phyloP scores from a whole-genome alignment of 1,139 yeast genomes.

The Debaryomyces subglobosus region DNA sequence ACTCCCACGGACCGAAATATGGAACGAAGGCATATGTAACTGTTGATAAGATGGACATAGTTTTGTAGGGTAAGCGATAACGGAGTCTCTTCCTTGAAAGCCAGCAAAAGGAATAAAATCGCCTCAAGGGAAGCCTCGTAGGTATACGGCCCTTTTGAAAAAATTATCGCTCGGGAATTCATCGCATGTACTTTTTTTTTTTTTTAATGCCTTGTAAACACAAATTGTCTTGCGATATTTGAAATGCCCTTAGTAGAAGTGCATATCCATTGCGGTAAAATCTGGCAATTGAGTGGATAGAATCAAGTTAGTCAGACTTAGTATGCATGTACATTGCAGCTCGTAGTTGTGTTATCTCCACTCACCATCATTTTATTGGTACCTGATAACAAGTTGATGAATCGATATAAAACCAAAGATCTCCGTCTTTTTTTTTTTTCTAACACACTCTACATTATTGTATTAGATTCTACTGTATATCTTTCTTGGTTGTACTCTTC shows the following conservation, averaged over 20 bases:
- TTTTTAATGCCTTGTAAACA: neutral
- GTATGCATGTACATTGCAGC: neutral
- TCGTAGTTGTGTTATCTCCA: constrained; percentile 1
- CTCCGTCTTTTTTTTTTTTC: neutral
- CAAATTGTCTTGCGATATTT: neutral
- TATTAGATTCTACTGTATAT: neutral
- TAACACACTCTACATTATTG: neutral
- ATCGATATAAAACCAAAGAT: neutral
- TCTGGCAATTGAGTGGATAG: neutral
- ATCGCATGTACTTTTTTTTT: neutral
- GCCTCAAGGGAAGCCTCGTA: neutral
- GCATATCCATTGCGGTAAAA: neutral
- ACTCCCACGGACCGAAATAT: neutral
- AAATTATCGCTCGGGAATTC: neutral
- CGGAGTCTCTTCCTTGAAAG: neutral
- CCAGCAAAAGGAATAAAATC: neutral
- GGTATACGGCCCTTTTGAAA: neutral
- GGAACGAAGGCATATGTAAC: neutral
- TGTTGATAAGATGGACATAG: neutral
- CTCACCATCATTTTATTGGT: neutral
- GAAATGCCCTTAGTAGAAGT: neutral
- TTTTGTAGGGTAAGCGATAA: neutral
- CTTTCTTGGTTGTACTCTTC: neutral
- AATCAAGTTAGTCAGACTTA: neutral
- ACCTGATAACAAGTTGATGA: neutral